Base-by-base conservation (phyloP, 495 filamentous ascomycete species). In the Xylaria flabelliformis region DNA sequence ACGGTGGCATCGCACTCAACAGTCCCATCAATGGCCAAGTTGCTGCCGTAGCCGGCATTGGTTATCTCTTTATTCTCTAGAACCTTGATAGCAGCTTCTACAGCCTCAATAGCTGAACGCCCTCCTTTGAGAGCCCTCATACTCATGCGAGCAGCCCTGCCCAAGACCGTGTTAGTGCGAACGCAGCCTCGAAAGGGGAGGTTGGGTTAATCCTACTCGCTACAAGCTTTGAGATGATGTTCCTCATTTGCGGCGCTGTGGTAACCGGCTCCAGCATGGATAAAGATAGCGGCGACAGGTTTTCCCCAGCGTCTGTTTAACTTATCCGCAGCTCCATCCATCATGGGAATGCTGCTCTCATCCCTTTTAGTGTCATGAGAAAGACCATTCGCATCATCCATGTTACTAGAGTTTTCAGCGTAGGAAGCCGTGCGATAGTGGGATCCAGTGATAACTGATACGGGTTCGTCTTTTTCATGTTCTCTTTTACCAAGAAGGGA, bases 181-280 rank as follows among this genome's bases (percentile, higher is more conserved):
- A 64, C 26, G 32, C 5, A 44, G 24, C 46, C 15, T 24, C 4
- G 10, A 3, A 39, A 39, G 21, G n/a, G 59, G 48, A 32, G 51
- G 19, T 26, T n/a, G 55, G 65, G 69, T 15, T 59, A 19, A 24
- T 88, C 93, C 84, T 85, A 98, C 96, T 93, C 90, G 72, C 90
- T 90, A 79, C 96, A 98, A 26, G 94, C 93, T 74, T 91, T 83
- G 15, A 98, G 87, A 78, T 99, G 96, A 48, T 91, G 84, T 19
- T 84, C 82, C 78, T 98, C 94, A 81, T 98, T 98, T 64, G 91
- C 87, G 19, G 84, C 76, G 75, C 93, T 97, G 80, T 99, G 96
- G 76, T 91, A 98, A n/a, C 96, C 96, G 21, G 96, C 96, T 15
- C 96, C 96, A 26, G 95, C 96, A 84, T 99, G 96, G 69, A 98